Percentiles rank a stretch among this genome's conserved stretches.
Conservation (phyloP, 495 filamentous ascomycete species). For the Beverwykella pulmonaria region DNA sequence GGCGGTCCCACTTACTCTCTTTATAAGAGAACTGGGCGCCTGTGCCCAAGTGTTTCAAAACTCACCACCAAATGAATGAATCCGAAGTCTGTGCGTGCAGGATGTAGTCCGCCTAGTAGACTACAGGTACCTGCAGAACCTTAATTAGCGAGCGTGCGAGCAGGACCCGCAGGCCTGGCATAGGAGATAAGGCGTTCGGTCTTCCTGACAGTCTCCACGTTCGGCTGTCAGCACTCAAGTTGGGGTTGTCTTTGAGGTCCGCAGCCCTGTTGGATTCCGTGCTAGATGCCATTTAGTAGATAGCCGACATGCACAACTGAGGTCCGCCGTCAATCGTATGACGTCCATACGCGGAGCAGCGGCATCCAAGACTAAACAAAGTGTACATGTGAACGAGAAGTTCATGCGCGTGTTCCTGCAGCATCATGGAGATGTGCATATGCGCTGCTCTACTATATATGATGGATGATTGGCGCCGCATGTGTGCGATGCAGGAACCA, state of each 20-base stretch:
- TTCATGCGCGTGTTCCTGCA: neutral
- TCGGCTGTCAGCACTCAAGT: neutral
- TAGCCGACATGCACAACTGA: no score
- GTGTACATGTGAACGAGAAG: neutral
- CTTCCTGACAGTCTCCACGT: neutral
- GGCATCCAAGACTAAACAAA: neutral
- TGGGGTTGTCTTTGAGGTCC: neutral
- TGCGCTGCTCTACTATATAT: neutral
- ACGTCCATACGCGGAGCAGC: neutral
- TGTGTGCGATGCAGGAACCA: neutral
- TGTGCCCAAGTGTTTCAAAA: constrained; percentile 14
- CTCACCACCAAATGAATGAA: constrained; percentile 8
- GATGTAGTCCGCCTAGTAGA: neutral
- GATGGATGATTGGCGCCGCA: neutral
- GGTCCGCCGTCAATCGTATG: neutral
- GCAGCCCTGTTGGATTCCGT: no score
- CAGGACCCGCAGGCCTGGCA: neutral
- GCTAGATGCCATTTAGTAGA: no score
- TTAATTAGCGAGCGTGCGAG: neutral
- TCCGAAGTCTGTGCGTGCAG: neutral
- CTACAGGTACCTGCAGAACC: constrained; percentile 1
- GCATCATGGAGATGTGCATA: neutral
- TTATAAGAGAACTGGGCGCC: constrained; percentile 1
- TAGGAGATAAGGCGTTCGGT: neutral
- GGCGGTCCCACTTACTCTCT: neutral